Conservation (phyloP, 768 basidiomycete genomes). For the Tricholoma matsutake region DNA sequence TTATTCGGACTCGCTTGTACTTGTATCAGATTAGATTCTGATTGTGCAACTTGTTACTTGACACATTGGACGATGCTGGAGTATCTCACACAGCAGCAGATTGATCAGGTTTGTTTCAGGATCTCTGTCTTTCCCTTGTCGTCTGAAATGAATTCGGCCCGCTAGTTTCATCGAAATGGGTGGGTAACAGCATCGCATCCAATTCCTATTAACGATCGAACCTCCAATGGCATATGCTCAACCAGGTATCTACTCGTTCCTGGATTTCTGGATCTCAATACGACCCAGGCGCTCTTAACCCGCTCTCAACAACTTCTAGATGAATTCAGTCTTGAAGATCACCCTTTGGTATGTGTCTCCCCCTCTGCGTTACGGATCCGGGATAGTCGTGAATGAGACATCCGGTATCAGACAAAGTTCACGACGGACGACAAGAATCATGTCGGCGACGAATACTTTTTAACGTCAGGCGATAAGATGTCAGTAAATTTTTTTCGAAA, state of each 20-base stretch:
- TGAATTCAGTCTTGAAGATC: conserved; percentile 73
- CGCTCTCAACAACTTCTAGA: conserved; percentile 75
- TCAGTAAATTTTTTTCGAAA: conserved; percentile 18
- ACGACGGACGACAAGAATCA: conserved; percentile 76
- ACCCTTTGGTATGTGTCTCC: conserved; percentile 63
- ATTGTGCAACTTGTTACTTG: background rate
- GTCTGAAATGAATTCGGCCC: background rate
- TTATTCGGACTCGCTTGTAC: too few relatives aligned
- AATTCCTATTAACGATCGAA: too few relatives aligned
- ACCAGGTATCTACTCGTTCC: conserved; percentile 83
- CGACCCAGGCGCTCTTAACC: conserved; percentile 57
- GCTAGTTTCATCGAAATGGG: conserved; percentile 61
- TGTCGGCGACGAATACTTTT: conserved; percentile 91
- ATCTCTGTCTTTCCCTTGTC: background rate
- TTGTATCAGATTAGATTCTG: background rate
- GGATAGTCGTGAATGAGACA: background rate
- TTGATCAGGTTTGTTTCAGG: conserved; percentile 45
- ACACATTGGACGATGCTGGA: conserved; percentile 28
- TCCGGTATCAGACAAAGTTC: conserved; percentile 72
- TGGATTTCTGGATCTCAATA: conserved; percentile 59
- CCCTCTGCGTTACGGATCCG: too few relatives aligned
- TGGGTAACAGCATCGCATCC: too few relatives aligned
- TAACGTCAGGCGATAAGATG: conserved; percentile 92
- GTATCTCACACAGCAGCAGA: conserved; percentile 54
- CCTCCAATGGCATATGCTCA: too few relatives aligned